phyloP scores from a whole-genome alignment of 257 asterid genomes.

The Eucommia ulmoides region DNA sequence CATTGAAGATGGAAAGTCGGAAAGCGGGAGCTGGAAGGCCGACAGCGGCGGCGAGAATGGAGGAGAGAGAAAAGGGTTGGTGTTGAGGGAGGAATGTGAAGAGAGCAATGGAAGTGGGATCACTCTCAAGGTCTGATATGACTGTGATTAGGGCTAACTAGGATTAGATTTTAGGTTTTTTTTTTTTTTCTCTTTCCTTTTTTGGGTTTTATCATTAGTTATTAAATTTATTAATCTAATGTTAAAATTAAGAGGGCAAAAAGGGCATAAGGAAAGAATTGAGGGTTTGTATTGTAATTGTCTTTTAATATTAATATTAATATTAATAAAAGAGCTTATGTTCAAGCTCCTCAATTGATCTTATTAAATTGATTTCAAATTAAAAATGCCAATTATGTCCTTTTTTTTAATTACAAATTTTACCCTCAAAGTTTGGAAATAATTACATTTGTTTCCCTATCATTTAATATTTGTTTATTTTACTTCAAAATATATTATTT shows the following conservation, averaged over 20 bases:
- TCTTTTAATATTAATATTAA: no score
- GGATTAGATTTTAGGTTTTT: neutral
- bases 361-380: no score
- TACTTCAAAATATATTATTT: no score
- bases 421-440: no score
- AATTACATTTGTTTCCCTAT: no score
- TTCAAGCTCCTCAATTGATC: no score
- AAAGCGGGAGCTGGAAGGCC: constrained; percentile 81
- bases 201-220: no score
- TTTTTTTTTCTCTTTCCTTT: neutral
- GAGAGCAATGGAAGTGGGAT: constrained; percentile 50
- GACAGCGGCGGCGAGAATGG: constrained; percentile 58
- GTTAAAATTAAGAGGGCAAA: neutral
- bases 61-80: constrained; percentile 33
- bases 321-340: no score
- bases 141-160: neutral
- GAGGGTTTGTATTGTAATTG: neutral
- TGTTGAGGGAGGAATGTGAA: constrained; percentile 31
- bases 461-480: no score
- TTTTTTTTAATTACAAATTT: no score
- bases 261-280: neutral
- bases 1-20: constrained; percentile 83
- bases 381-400: no score
- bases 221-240: no score
- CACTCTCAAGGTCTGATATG: constrained; percentile 42